Base-by-base conservation (phyloP, 345 rosid genomes). In the Eucalyptus regnans region DNA sequence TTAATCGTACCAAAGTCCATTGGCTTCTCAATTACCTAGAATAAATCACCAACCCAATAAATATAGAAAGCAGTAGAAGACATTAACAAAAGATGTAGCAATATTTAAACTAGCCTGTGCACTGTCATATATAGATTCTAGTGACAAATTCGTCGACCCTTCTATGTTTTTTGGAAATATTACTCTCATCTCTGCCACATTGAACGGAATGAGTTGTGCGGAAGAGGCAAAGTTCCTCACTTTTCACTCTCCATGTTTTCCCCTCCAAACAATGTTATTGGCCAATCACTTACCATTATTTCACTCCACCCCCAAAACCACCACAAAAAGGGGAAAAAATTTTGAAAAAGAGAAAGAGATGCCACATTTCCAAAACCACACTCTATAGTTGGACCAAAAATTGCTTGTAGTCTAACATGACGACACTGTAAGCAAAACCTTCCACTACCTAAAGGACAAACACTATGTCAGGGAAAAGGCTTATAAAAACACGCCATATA, bases 1-100 rank as follows among this genome's bases (percentile, higher is more conserved):
- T 94, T 96, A 89, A 97, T 96, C 1, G 99, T 96, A 90, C 93
- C 66, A 37, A 97, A 94, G 93, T 97, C 99, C 98, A 97, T 97
- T 16, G 99, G 99, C 95, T 95, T 95, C 88, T 97, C 96, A 90
- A 96, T 95, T 91, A 97, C 92, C 91, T 90, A 37, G 86, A 66
- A 86, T 51, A 86, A 17, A 80, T 80, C 13, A 89, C 22, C 86
- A 25, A 87, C 16, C 68, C 66, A 60, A 87, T 54, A 51, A 31
- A 86, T 50, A n/a, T 54, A 86, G 27, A 56, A 44, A 60, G 50
- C 64, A 87, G 71, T 29, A 16, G 46, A 50, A 48, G 62, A 86
- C 58, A 18, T 71, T 37, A 18, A 71, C 13, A 71, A 18, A 71
- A 71, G 46, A 71, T 71, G 81, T 37, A 37, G 46, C 3, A 1